Evolutionary conservation across 495 filamentous ascomycete genomes (phyloP).

Genomic region (Trichoderma parareesei): DNA sequence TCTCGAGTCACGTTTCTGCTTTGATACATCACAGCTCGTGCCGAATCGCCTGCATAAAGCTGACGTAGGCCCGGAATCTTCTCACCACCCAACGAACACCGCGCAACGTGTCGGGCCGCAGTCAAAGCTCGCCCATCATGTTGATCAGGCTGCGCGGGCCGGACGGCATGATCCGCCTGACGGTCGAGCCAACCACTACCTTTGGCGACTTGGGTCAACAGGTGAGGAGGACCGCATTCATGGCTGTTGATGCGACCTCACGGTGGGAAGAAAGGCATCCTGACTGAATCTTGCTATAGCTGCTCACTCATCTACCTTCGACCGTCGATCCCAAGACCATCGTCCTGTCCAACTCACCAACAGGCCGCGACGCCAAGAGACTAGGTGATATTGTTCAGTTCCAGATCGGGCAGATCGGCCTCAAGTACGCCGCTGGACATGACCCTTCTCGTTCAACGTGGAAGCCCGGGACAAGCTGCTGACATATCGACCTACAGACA

Average conservation of each 20-base stretch:
- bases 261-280: neutral
- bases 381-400: conserved; percentile 59
- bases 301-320: conserved; percentile 36
- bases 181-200: conserved; percentile 48
- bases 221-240: conserved; percentile 25
- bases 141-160: conserved; percentile 59
- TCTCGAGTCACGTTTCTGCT: neutral
- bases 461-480: neutral
- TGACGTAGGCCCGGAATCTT: neutral
- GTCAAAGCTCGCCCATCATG: conserved; percentile 35
- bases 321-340: conserved; percentile 68
- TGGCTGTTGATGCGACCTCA: neutral
- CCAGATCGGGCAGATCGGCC: conserved; percentile 59
- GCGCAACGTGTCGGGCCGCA: neutral
- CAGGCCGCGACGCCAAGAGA: conserved; percentile 62
- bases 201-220: conserved; percentile 44
- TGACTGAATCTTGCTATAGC: conserved; percentile 17
- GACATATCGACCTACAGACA: conserved; percentile 46
- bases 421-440: conserved; percentile 46
- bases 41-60: neutral
- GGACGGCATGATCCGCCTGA: conserved; percentile 63
- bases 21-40: neutral
- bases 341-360: conserved; percentile 70
- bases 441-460: neutral
- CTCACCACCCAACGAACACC: neutral